Evolutionary conservation across 2,329 filamentous ascomycete genomes (phyloP), one percentile per base, ranked within the genome.

Genomic region (Alternaria ventricosa): DNA sequence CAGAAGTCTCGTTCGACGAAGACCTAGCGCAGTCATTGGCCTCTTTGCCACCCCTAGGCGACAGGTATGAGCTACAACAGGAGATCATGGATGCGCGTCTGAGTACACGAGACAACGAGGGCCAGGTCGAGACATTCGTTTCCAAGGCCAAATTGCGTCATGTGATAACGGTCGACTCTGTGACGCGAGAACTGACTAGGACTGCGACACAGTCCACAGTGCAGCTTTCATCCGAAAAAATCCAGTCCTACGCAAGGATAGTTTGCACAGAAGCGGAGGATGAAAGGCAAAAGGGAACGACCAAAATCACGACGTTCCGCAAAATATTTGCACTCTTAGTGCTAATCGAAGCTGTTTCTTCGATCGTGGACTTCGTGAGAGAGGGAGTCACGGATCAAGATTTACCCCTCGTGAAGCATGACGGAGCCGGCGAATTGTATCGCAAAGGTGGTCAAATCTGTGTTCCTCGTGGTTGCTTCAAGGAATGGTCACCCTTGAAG

Each of bases 281-380:
- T 36, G 33, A 47, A 12, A 5, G 23, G 1, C 55, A 43, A 1
- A 25, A 25, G 13, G 55, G 61, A 3, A 65, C 51, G n/a, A 11
- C 10, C 15, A 59, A 59, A 36, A 53, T 62, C 25, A 65, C 55
- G 18, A 63, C 65, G 7, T 70, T 64, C 44, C 57, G 55, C 2
- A 63, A 68, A 13, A 64, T 67, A 8, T 71, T 70, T 55, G 60
- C 63, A 30, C 13, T 69, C 2, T 43, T 71, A 0, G 69, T 67
- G 1, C 18, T 69, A 5, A 33, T 56, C 1, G 63, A 67, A 10
- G 23, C n/a, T 10, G n/a, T 58, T 6, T n/a, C 51, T 12, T 61
- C 50, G 1, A 61, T 71, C n/a, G 11, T 12, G 4, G 11, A 20
- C 4, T 67, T 70, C 22, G 22, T 69, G 3, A 41, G 51, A 6